These are phyloP conservation scores for Cinnamomum chago DNA, from an alignment of 164 flowering plant species.

Conservation along the genomic window DNA sequence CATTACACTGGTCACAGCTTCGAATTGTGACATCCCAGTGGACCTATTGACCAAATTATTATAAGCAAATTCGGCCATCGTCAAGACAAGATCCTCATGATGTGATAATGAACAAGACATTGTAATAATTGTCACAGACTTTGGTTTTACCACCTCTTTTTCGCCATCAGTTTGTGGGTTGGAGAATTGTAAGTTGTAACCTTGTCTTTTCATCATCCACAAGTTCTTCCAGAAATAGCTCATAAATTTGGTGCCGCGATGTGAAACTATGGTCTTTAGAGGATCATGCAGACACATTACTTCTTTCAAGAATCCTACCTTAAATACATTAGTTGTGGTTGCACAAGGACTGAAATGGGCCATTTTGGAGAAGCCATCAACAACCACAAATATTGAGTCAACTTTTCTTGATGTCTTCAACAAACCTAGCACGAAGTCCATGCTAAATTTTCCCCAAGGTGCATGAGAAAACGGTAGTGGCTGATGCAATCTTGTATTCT, in stretches of 20 bases:
- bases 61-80: too few relatives aligned
- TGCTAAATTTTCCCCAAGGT: not conserved
- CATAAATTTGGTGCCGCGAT: not conserved
- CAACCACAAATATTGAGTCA: not conserved
- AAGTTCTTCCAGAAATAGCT: not conserved
- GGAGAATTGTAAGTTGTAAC: not conserved
- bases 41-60: too few relatives aligned
- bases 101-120: too few relatives aligned
- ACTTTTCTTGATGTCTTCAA: not conserved
- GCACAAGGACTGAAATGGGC: not conserved
- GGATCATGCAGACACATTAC: not conserved
- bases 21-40: too few relatives aligned
- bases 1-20: too few relatives aligned
- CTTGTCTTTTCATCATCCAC: not conserved
- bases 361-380: slow-evolving; percentile 5
- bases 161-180: not conserved
- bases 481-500: not conserved
- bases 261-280: not conserved
- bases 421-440: not conserved
- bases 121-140: too few relatives aligned
- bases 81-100: too few relatives aligned
- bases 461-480: not conserved
- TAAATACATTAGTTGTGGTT: not conserved
- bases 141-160: not conserved
- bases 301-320: not conserved